Base-by-base conservation (phyloP, 768 basidiomycete species). In the Leccinum aurantiacum region DNA sequence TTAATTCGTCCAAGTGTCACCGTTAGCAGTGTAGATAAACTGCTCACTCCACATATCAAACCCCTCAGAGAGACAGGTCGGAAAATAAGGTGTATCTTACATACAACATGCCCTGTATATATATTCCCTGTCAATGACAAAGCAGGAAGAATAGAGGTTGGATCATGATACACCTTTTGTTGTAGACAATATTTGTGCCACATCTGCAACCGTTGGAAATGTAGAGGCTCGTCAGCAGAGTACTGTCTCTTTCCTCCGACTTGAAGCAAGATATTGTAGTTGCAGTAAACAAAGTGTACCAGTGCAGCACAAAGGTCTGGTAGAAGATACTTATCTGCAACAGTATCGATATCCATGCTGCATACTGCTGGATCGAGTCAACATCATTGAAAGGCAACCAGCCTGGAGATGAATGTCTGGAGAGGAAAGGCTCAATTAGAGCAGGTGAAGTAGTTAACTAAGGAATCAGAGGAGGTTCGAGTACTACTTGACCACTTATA, bases 321-420 rank as follows among this genome's bases (percentile, higher is more conserved):
- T n/a, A 47, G 46, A 14, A 56, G 15, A 57, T 65, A 76, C 41
- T 58, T 53, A 8, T 50, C 14, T 4, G 70, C 64, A 8, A 62
- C 66, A 25, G 66, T 56, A n/a, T 69, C 57, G 24, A 63, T 58
- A 5, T 24, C 17, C 10, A 50, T 37, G 22, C 35, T 22, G 22
- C 35, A 0, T 22, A 57, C 15, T 6, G 27, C 33, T 25, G 71
- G 69, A 37, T 67, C 58, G 2, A 62, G 61, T 61, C 65, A 10
- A 77, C 58, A 55, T 24, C 24, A 24, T 24, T 72, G 67, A 54
- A 74, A 68, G 4, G 65, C 70, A 3, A 65, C 61, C 0, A 58
- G 61, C 15, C 54, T 17, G 25, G 54, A 52, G 14, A 57, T 19
- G 37, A 61, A 64, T 19, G 64, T 67, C 11, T 59, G 55, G 15